Evolutionary conservation across 768 basidiomycete species (phyloP).

Genomic region (Suillus fuscotomentosus): DNA sequence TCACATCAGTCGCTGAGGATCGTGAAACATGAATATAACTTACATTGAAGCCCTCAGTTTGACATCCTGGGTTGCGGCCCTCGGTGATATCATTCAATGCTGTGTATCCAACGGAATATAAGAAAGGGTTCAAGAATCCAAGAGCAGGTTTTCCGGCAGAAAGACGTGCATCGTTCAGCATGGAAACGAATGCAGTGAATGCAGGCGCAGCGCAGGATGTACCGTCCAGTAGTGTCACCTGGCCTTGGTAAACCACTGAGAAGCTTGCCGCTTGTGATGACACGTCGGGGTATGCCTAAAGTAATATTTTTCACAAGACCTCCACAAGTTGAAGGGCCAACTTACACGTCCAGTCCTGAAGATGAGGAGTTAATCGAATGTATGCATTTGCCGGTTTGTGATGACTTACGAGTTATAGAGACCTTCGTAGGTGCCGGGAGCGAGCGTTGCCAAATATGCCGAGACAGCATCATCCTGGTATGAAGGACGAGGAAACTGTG

Average conservation of each 20-base stretch:
- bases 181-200: slow-evolving; percentile 60
- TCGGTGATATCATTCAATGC: slow-evolving; percentile 56
- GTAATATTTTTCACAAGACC: neutral
- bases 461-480: slow-evolving; percentile 51
- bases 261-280: slow-evolving; percentile 56
- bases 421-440: slow-evolving; percentile 50
- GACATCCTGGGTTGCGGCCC: slow-evolving; percentile 60
- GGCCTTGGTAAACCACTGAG: slow-evolving; percentile 46
- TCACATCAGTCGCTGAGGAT: neutral
- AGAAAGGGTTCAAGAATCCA: slow-evolving; percentile 68
- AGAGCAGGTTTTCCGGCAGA: slow-evolving; percentile 40
- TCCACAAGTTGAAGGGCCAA: neutral
- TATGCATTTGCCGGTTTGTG: neutral
- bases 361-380: slow-evolving; percentile 2
- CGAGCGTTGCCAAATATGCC: slow-evolving; percentile 44
- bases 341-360: slow-evolving; percentile 55
- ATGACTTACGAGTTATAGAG: slow-evolving; percentile 55
- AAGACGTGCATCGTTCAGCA: slow-evolving; percentile 64
- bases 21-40: slow-evolving; percentile 19
- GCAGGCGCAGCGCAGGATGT: slow-evolving; percentile 68
- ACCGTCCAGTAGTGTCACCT: slow-evolving; percentile 43
- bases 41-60: slow-evolving; percentile 66
- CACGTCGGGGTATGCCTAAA: slow-evolving; percentile 63
- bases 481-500: slow-evolving; percentile 49
- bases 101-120: slow-evolving; percentile 42